Conservation (phyloP, 2,329 filamentous ascomycete species). For the Aureobasidium subglaciale region DNA sequence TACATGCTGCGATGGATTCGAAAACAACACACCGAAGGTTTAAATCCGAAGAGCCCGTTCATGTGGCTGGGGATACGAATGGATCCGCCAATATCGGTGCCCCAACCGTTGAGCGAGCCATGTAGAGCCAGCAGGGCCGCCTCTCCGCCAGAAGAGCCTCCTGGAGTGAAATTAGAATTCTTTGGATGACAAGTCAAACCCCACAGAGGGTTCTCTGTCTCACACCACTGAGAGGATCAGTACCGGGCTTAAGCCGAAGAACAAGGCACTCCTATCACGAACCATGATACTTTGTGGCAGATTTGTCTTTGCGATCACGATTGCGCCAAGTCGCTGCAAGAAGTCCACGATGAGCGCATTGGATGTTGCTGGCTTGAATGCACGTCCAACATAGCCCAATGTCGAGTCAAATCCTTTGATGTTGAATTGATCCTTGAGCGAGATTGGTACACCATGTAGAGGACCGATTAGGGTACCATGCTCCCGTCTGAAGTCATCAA, state of each 20-base stretch:
- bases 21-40: constrained; percentile 44
- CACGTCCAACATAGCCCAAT: constrained; percentile 44
- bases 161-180: constrained; percentile 38
- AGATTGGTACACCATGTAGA: constrained; percentile 34
- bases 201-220: constrained; percentile 48
- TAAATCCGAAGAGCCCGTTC: constrained; percentile 44
- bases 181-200: constrained; percentile 43
- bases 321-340: constrained; percentile 43
- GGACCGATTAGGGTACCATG: constrained; percentile 34
- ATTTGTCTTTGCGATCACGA: constrained; percentile 49
- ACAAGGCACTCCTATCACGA: neutral
- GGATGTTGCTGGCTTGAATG: constrained; percentile 42
- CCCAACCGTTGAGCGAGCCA: constrained; percentile 41
- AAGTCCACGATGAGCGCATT: constrained; percentile 46
- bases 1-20: no score
- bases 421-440: constrained; percentile 52
- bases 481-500: constrained; percentile 45
- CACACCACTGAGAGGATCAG: constrained; percentile 34
- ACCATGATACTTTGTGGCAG: constrained; percentile 46
- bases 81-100: constrained; percentile 48
- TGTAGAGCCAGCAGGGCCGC: constrained; percentile 34
- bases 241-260: constrained; percentile 22
- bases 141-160: constrained; percentile 44
- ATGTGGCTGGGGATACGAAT: constrained; percentile 43
- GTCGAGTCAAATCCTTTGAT: constrained; percentile 46